Evolutionary conservation across 2,329 filamentous ascomycete genomes (phyloP).

Genomic region (Thyridium curvatum): DNA sequence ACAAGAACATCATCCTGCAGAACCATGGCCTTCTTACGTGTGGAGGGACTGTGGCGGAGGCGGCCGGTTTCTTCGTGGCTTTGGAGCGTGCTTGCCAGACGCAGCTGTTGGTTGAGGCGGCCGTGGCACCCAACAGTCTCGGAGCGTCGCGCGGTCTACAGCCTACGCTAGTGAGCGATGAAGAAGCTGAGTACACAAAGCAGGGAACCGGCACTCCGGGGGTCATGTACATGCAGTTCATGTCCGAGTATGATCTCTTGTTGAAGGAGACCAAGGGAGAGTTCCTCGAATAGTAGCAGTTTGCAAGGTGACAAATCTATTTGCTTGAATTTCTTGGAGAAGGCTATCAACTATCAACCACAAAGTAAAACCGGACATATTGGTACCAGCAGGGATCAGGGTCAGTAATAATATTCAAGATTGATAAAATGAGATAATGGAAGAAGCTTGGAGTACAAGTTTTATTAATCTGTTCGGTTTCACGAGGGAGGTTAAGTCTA

Average conservation of each 20-base stretch:
- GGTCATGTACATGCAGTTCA: conserved; percentile 28
- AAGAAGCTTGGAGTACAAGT: no score
- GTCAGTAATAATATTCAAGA: no score
- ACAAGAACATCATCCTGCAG: conserved; percentile 45
- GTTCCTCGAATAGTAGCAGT: conserved; percentile 18
- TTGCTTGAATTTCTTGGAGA: no score
- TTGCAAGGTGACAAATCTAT: no score
- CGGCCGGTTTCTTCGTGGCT: conserved; percentile 56
- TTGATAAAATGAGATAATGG: no score
- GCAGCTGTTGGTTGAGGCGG: conserved; percentile 59
- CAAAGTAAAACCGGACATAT: no score
- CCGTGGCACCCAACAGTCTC: not conserved
- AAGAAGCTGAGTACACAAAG: conserved; percentile 29
- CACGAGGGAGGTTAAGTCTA: no score
- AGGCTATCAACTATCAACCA: no score
- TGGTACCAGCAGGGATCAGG: no score
- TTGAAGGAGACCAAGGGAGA: conserved; percentile 21
- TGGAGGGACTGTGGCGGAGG: conserved; percentile 56
- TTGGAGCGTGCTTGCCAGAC: conserved; percentile 63
- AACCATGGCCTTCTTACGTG: conserved; percentile 59
- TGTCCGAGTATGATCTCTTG: conserved; percentile 21
- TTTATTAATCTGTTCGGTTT: no score
- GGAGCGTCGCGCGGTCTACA: conserved; percentile 9
- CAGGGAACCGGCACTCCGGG: conserved; percentile 14
- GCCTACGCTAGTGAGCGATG: conserved; percentile 31